Evolutionary conservation across 352 stramenopile species (phyloP), one percentile per base, ranked within the genome.

Genomic region (Globisporangium irregulare): DNA sequence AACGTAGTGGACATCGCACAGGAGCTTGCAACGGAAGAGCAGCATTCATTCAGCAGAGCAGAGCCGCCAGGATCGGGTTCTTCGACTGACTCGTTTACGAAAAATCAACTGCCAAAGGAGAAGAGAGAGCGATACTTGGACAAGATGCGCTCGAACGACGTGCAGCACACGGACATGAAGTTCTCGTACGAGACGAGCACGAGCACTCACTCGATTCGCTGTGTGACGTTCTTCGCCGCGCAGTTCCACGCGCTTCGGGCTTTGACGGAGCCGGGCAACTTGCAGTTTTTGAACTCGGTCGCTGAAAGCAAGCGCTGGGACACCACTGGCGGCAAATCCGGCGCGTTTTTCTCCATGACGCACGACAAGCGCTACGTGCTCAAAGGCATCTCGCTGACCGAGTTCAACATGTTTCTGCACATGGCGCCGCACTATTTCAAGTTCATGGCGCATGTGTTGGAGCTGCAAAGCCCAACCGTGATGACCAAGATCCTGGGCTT

Each of bases 401-500:
- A 96, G 69, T 94, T 93, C 70, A 96, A 96, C 70, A 96, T 96
- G 88, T 96, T 96, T 55, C 72, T 94, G 60, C 85, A 96, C 73
- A 94, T 96, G 86, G 88, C 88, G 15, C 88, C 85, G 20, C 79
- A 91, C 43, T 96, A 96, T 57, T 94, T 96, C 70, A 89, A 91
- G 74, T 96, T 92, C 29, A 91, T 96, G 70, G 80, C 82, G 29
- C 74, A 78, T 25, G 73, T 93, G 32, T 70, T 92, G 41, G 81
- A 91, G 67, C 62, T 74, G 7, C 68, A 80, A 10, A 88, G 69
- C 20, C 70, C 84, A 15, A 93, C 82, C 9, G 78, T 94, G 4
- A 92, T 96, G 64, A 93, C 84, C 22, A 94, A 94, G 72, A 94
- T 96, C 62, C 75, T 96, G 5, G 88, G 88, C 1, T 54, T 94